Evolutionary conservation across 192 early-diverging fungal genomes (phyloP).

Genomic region (Linnemannia elongata): DNA sequence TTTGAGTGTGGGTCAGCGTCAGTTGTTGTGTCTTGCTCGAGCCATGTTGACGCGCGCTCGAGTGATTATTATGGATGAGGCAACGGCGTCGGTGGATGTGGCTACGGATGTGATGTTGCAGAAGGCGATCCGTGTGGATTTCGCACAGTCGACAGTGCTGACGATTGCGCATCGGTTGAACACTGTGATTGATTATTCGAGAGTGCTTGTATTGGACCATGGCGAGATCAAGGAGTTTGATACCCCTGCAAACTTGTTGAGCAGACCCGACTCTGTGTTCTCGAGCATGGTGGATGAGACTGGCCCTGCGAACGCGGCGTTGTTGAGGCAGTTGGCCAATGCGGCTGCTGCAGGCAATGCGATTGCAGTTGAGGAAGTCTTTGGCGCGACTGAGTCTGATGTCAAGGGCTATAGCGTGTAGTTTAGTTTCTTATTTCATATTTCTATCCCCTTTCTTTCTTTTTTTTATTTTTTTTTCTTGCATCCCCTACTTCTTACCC

Average conservation of each 20-base stretch:
- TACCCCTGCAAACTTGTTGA: conserved; percentile 65
- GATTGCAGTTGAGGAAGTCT: conserved; percentile 31
- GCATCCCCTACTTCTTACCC: too few species aligned
- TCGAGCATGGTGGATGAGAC: conserved; percentile 76
- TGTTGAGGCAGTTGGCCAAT: conserved; percentile 65
- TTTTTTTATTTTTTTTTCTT: not conserved
- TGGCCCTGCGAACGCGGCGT: conserved; percentile 69
- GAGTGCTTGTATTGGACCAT: conserved; percentile 59
- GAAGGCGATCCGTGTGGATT: conserved; percentile 67
- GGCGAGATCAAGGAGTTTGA: conserved; percentile 65
- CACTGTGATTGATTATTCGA: conserved; percentile 60
- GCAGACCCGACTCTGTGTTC: conserved; percentile 62
- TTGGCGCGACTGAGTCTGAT: conserved; percentile 14
- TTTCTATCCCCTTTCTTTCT: not conserved
- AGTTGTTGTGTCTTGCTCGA: conserved; percentile 86
- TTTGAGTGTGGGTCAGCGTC: conserved; percentile 86
- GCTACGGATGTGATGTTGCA: conserved; percentile 80
- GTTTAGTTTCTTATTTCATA: not conserved
- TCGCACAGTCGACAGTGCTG: conserved; percentile 65
- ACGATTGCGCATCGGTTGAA: conserved; percentile 77
- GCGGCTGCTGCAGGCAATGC: conserved; percentile 44
- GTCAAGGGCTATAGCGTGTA: conserved; percentile 27
- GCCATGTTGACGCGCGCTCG: conserved; percentile 79
- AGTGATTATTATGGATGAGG: conserved; percentile 67
- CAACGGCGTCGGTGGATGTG: conserved; percentile 69